Conservation (phyloP, 805 yeast species). For the Hanseniaspora clermontiae region DNA sequence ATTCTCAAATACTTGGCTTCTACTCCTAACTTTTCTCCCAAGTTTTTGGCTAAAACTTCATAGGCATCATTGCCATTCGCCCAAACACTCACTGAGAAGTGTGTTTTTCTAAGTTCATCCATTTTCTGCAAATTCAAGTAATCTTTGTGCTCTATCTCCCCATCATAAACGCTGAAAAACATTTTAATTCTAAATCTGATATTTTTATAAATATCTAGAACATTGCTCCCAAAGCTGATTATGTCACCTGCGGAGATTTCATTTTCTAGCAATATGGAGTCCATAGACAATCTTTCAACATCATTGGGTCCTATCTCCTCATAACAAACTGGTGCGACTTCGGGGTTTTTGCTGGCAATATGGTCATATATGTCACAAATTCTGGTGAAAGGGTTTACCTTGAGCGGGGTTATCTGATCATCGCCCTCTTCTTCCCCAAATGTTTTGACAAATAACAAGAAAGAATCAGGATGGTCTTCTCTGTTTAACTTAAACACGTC, state of each 20-base stretch:
- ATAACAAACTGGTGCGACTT: slow-evolving; percentile 20
- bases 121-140: slow-evolving; percentile 19
- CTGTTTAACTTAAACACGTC: not conserved
- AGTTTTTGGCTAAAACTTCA: slow-evolving; percentile 45
- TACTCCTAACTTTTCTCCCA: slow-evolving; percentile 42
- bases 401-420: slow-evolving; percentile 45
- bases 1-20: slow-evolving; percentile 54
- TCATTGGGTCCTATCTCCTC: slow-evolving; percentile 53
- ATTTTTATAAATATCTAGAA: slow-evolving; percentile 40
- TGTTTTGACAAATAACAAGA: slow-evolving; percentile 43
- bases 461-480: slow-evolving; percentile 13
- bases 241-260: slow-evolving; percentile 64
- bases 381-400: slow-evolving; percentile 37
- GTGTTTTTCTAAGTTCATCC: not conserved
- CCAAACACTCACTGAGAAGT: slow-evolving; percentile 43
- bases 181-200: slow-evolving; percentile 51
- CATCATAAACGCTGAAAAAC: slow-evolving; percentile 26
- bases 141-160: slow-evolving; percentile 21
- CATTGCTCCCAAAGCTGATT: slow-evolving; percentile 29
- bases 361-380: slow-evolving; percentile 33
- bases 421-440: slow-evolving; percentile 50
- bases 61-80: slow-evolving; percentile 49
- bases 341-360: slow-evolving; percentile 33
- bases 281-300: slow-evolving; percentile 33
- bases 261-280: slow-evolving; percentile 37